Percentiles rank a stretch among this genome's conserved stretches.
These are phyloP conservation scores for Cladosporium sp. DNA, from an alignment of 2,329 filamentous ascomycete genomes.

Conservation along the genomic window DNA sequence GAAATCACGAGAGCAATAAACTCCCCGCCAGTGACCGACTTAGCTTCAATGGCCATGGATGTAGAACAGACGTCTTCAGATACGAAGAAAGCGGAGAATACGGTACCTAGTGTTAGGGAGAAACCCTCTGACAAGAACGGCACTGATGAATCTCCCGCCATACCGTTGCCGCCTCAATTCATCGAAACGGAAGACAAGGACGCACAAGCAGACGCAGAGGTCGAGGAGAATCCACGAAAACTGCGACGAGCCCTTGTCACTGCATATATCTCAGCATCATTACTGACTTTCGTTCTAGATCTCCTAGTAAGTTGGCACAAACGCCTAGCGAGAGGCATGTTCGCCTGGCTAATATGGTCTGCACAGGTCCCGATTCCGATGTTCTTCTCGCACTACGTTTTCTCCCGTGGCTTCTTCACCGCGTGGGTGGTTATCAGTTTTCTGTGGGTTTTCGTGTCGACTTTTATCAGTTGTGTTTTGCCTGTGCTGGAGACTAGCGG, in stretches of 20 bases:
- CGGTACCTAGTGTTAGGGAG: neutral
- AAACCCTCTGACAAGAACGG: neutral
- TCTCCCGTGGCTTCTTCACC: conserved; percentile 37
- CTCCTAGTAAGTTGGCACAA: conserved; percentile 25
- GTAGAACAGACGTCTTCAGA: conserved; percentile 12
- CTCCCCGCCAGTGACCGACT: conserved; percentile 16
- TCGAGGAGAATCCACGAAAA: conserved; percentile 30
- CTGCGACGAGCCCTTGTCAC: conserved; percentile 35
- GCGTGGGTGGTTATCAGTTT: conserved; percentile 37
- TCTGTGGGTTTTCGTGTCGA: conserved; percentile 36
- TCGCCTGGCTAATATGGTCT: neutral
- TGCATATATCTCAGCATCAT: conserved; percentile 33
- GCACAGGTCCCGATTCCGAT: conserved; percentile 35
- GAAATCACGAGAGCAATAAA: conserved; percentile 36
- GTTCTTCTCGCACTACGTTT: conserved; percentile 38
- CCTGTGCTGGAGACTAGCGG: conserved; percentile 39
- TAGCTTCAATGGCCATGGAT: neutral
- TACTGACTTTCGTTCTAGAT: conserved; percentile 36
- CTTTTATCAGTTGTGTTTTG: conserved; percentile 33
- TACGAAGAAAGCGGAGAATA: neutral
- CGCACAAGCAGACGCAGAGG: conserved; percentile 24
- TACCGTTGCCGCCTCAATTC: neutral
- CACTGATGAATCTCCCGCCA: neutral
- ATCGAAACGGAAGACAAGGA: conserved; percentile 20
- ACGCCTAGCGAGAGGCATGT: neutral